These are phyloP conservation scores for Funneliformis geosporum DNA, from an alignment of 192 early-diverging fungal genomes.

Conservation along the genomic window DNA sequence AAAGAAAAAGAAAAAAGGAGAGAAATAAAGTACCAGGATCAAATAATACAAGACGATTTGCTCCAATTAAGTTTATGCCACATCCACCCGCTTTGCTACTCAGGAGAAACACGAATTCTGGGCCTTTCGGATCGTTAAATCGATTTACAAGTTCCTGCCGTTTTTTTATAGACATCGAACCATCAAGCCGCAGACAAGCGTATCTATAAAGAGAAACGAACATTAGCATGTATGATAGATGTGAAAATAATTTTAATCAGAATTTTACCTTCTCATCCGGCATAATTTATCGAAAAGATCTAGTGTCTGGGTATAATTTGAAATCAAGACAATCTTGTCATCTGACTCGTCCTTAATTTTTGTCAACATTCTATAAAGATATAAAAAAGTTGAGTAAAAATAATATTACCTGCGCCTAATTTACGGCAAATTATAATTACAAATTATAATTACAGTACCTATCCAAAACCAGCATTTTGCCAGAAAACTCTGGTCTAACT, in stretches of 20 bases:
- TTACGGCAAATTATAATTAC: background rate
- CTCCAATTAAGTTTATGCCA: constrained; percentile 97
- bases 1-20: background rate
- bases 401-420: constrained; percentile 34
- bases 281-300: constrained; percentile 94
- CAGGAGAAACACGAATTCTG: constrained; percentile 92
- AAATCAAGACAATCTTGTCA: constrained; percentile 98
- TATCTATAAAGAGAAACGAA: constrained; percentile 45
- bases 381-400: background rate
- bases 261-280: constrained; percentile 61
- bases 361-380: constrained; percentile 62
- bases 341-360: constrained; percentile 68
- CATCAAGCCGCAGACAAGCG: constrained; percentile 85
- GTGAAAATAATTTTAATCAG: background rate
- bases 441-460: constrained; percentile 39
- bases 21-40: constrained; percentile 61
- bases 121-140: constrained; percentile 89
- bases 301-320: constrained; percentile 98
- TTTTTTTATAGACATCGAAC: constrained; percentile 88
- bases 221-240: background rate
- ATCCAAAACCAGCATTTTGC: constrained; percentile 86
- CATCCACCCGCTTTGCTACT: constrained; percentile 99
- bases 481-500: constrained; percentile 70
- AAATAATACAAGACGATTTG: constrained; percentile 94
- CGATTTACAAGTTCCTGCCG: constrained; percentile 93